Conservation (phyloP, 73 alveolate genomes). For the Tetrahymena elliotti region DNA sequence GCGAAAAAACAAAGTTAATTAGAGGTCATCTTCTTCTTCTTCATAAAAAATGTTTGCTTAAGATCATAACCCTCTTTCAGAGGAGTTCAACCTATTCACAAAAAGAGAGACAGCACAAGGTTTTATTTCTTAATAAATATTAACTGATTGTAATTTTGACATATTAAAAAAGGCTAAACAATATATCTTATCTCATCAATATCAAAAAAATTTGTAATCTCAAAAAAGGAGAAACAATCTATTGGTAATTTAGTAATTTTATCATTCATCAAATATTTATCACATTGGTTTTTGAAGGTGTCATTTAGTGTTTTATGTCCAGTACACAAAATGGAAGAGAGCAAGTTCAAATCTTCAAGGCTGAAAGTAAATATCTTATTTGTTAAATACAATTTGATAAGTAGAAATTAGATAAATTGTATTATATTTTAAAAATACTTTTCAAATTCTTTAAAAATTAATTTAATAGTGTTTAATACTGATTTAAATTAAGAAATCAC, state of each 20-base stretch:
- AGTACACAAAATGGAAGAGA: neutral
- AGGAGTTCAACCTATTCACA: neutral
- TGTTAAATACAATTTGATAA: neutral
- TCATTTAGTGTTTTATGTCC: neutral
- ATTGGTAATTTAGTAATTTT: neutral
- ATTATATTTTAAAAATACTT: neutral
- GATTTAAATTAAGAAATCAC: neutral
- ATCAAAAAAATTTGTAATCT: neutral
- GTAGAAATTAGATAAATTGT: neutral
- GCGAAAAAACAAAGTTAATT: neutral
- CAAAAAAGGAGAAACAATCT: neutral
- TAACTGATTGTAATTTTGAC: neutral
- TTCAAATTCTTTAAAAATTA: too few relatives aligned
- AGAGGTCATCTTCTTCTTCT: neutral
- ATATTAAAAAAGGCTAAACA: neutral
- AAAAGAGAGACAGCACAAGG: neutral
- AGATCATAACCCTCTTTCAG: neutral
- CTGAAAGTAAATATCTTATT: neutral
- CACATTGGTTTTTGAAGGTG: neutral
- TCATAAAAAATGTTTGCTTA: neutral
- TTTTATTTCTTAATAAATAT: neutral
- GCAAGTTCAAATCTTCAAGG: neutral
- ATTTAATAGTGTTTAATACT: neutral
- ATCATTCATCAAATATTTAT: too few relatives aligned
- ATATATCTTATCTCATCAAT: neutral